phyloP scores from a whole-genome alignment of 495 filamentous ascomycete species.

The Hyaloscypha finlandica region DNA sequence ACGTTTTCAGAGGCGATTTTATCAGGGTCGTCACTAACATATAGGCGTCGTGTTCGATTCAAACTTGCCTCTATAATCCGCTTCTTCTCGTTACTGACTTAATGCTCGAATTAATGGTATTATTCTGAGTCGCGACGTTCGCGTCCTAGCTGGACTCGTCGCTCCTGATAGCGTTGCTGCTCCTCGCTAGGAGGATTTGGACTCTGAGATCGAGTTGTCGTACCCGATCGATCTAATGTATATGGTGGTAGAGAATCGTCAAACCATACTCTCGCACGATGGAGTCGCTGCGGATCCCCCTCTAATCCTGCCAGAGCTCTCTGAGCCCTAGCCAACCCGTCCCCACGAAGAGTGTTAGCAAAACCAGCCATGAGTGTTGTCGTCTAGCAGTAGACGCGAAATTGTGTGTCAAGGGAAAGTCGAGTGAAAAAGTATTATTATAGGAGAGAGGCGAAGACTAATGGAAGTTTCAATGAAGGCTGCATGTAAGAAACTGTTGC shows the following conservation, averaged over 20 bases:
- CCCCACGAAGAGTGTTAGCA: constrained; percentile 10
- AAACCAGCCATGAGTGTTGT: constrained; percentile 18
- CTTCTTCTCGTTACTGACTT: constrained; percentile 16
- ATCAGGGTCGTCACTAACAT: constrained; percentile 5
- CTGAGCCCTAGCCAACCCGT: constrained; percentile 10
- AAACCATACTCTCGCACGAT: constrained; percentile 22
- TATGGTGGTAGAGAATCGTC: constrained; percentile 22
- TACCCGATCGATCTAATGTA: constrained; percentile 19
- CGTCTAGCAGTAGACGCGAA: constrained; percentile 6
- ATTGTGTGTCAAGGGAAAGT: constrained; percentile 11
- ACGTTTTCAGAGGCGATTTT: constrained; percentile 16
- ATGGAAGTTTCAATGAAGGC: constrained; percentile 1
- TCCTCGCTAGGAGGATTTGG: constrained; percentile 22
- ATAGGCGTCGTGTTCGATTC: constrained; percentile 1
- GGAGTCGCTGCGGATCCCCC: constrained; percentile 16
- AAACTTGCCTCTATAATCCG: constrained; percentile 12
- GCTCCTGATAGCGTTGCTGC: constrained; percentile 13
- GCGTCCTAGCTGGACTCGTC: constrained; percentile 9
- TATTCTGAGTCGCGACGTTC: constrained; percentile 2
- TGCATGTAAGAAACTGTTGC: neutral
- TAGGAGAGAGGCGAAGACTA: neutral
- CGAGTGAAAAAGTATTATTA: constrained; percentile 6
- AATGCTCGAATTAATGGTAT: neutral
- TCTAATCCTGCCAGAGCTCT: constrained; percentile 17
- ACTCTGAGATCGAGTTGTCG: constrained; percentile 22